Percentiles rank a stretch among this genome's conserved stretches.
phyloP scores from a whole-genome alignment of 805 yeast species.

The Wickerhamomyces sydowiorum region DNA sequence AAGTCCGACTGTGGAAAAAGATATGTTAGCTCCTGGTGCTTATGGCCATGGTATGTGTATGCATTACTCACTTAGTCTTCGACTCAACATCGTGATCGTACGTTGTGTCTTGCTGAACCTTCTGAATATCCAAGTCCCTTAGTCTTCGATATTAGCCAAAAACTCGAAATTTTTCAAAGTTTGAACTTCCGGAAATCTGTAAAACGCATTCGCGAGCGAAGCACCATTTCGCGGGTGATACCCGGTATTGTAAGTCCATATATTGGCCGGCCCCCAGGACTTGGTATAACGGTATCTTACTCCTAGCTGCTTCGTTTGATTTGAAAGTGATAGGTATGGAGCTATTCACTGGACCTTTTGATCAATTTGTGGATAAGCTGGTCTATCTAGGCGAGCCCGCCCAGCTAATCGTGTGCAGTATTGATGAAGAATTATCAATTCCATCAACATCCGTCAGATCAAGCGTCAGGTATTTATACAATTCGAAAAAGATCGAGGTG shows the following conservation, averaged over 20 bases:
- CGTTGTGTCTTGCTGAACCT: neutral
- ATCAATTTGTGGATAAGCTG: neutral
- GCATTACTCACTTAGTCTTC: neutral
- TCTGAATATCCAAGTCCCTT: neutral
- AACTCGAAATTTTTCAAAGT: neutral
- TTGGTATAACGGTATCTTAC: no score
- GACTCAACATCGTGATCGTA: neutral
- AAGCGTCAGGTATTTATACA: neutral
- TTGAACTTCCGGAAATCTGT: neutral
- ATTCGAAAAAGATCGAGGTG: neutral
- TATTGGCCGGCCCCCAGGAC: no score
- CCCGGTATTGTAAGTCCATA: no score
- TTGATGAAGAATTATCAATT: neutral
- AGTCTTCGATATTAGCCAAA: neutral
- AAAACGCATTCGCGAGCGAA: neutral
- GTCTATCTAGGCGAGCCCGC: neutral
- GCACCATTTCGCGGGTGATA: no score
- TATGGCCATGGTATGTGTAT: no score
- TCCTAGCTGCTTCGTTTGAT: no score
- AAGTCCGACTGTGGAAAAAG: neutral
- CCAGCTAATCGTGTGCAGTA: neutral
- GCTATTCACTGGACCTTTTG: neutral
- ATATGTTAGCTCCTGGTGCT: no score
- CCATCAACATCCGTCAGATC: neutral
- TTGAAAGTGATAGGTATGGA: neutral